A percentile compares a stretch with the other conserved stretches of the same genome.
Evolutionary conservation across 2,329 filamentous ascomycete genomes (phyloP).

Genomic region (Ceratocystiopsis sp.): DNA sequence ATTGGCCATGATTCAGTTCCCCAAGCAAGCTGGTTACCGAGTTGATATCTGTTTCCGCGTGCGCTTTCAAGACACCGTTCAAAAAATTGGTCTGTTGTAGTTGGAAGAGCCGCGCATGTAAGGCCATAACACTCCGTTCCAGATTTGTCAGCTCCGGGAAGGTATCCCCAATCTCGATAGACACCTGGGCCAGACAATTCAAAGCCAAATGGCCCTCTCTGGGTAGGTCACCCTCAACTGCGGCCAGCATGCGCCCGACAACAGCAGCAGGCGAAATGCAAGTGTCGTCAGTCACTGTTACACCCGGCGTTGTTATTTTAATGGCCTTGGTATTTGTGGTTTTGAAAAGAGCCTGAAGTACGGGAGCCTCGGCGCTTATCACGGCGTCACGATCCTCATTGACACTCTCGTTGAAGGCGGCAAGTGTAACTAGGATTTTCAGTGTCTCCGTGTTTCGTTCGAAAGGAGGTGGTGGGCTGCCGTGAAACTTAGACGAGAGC

Average conservation of each 20-base stretch:
- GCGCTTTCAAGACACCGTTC: constrained; percentile 35
- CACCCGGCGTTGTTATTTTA: too few species aligned
- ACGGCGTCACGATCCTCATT: constrained; percentile 51
- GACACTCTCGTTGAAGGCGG: constrained; percentile 58
- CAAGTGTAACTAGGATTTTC: constrained; percentile 55
- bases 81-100: constrained; percentile 38
- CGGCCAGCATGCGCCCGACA: constrained; percentile 27
- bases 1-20: constrained; percentile 27
- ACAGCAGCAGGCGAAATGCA: background rate
- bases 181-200: constrained; percentile 36
- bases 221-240: constrained; percentile 36
- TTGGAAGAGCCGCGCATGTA: constrained; percentile 36
- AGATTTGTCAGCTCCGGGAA: constrained; percentile 31
- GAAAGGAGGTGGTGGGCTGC: constrained; percentile 49
- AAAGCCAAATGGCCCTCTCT: constrained; percentile 38
- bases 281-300: too few species aligned
- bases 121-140: constrained; percentile 32
- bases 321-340: too few species aligned
- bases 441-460: constrained; percentile 74
- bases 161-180: constrained; percentile 31
- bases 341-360: constrained; percentile 21
- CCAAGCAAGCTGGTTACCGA: constrained; percentile 21
- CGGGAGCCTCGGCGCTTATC: constrained; percentile 38
- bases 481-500: constrained; percentile 54
- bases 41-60: constrained; percentile 34